phyloP scores from a whole-genome alignment of 1,284 basidiomycete genomes.

The Fomitopsis pinicola region DNA sequence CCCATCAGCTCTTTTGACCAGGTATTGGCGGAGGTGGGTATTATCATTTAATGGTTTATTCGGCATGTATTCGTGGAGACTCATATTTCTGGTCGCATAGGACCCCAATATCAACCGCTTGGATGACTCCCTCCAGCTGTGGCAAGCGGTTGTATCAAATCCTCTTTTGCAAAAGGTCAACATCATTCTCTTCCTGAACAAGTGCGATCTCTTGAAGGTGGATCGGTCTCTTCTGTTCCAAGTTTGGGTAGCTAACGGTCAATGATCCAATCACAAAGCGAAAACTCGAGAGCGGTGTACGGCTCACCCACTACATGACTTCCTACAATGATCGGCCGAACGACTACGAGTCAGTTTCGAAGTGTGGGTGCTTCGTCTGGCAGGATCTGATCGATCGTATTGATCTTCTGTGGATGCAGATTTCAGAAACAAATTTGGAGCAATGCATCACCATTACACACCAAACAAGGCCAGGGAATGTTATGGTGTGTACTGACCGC shows the following conservation, averaged over 20 bases:
- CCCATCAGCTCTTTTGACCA: conserved; percentile 84
- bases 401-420: conserved; percentile 35
- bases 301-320: conserved; percentile 60
- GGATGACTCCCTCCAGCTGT: conserved; percentile 70
- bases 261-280: conserved; percentile 20
- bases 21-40: conserved; percentile 62
- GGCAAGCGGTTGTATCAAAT: conserved; percentile 65
- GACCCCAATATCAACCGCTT: conserved; percentile 67
- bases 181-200: conserved; percentile 76
- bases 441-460: conserved; percentile 60
- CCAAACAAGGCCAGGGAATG: conserved; percentile 67
- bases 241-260: neutral
- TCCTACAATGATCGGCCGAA: conserved; percentile 69
- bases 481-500: conserved; percentile 45
- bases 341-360: conserved; percentile 66
- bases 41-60: neutral
- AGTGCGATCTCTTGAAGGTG: conserved; percentile 68
- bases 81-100: conserved; percentile 29
- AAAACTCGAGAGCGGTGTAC: conserved; percentile 73
- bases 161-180: conserved; percentile 63
- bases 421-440: conserved; percentile 67
- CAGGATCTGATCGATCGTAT: neutral
- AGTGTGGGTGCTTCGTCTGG: conserved; percentile 44
- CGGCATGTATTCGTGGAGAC: neutral
- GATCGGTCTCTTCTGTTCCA: neutral